phyloP scores from a whole-genome alignment of 225 moss, liverwort and hornwort species.

The Polytrichum formosum region DNA sequence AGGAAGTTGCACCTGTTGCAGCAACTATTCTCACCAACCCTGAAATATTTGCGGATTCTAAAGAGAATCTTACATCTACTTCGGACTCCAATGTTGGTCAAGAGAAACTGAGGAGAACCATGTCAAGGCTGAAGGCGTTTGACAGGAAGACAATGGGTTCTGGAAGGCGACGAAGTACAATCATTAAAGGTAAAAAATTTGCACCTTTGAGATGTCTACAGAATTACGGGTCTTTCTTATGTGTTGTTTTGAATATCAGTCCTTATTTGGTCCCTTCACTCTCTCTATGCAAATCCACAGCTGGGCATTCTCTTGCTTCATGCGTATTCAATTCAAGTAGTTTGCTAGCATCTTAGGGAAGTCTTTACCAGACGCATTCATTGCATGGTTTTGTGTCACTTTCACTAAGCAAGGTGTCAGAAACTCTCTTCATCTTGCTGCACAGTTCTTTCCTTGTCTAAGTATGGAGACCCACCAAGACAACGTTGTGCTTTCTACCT shows the following conservation, averaged over 20 bases:
- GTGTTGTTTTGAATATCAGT: background rate
- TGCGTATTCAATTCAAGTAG: no score
- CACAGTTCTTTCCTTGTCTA: no score
- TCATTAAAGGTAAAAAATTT: conserved; percentile 14
- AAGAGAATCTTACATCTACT: conserved; percentile 10
- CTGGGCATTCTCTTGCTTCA: background rate
- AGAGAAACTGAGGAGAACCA: background rate
- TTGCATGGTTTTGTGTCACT: no score
- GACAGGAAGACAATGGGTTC: conserved; percentile 13
- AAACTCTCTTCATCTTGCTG: no score
- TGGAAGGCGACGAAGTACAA: conserved; percentile 17
- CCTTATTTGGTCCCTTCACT: background rate
- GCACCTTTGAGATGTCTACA: conserved; percentile 1
- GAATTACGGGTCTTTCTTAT: background rate
- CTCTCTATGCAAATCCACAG: background rate
- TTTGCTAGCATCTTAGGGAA: no score
- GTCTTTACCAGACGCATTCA: no score
- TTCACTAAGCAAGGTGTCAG: no score
- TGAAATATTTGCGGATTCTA: conserved; percentile 3
- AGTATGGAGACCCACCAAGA: no score
- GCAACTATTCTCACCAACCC: conserved; percentile 24
- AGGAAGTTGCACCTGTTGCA: conserved; percentile 23
- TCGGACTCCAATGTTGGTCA: background rate
- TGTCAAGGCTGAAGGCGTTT: conserved; percentile 17
- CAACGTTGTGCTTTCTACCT: no score